These are phyloP conservation scores for Diaporthe ilicicola DNA, from an alignment of 2,329 filamentous ascomycete genomes.

Conservation along the genomic window DNA sequence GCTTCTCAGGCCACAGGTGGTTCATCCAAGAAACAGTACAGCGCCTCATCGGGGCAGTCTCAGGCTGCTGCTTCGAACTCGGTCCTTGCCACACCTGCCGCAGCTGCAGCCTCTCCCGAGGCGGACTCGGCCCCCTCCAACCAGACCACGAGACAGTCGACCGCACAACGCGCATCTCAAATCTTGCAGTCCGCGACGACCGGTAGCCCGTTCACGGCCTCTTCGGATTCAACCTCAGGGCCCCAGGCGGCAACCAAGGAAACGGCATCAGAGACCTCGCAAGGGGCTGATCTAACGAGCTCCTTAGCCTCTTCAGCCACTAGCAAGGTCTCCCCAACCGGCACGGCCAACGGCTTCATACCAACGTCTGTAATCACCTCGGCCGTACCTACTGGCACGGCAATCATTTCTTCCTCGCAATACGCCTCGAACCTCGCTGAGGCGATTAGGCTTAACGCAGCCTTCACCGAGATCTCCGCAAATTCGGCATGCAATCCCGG, in stretches of 20 bases:
- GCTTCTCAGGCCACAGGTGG: constrained; percentile 4
- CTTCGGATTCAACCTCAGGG: constrained; percentile 29
- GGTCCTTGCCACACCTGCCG: neutral
- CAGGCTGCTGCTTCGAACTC: neutral
- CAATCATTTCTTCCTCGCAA: constrained; percentile 50
- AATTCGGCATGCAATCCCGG: constrained; percentile 55
- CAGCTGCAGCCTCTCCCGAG: neutral
- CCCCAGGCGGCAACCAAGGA: neutral
- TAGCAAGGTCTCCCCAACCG: constrained; percentile 44
- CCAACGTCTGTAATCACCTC: constrained; percentile 50
- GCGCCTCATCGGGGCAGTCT: neutral
- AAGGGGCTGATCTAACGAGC: constrained; percentile 11
- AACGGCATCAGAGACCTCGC: neutral
- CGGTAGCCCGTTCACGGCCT: neutral
- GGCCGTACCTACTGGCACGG: constrained; percentile 44
- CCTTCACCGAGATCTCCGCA: constrained; percentile 54
- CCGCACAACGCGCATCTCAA: neutral
- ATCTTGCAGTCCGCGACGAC: neutral
- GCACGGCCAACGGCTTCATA: constrained; percentile 47
- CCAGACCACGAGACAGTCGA: neutral
- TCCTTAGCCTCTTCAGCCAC: neutral
- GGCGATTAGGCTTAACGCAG: constrained; percentile 55
- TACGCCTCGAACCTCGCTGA: constrained; percentile 56
- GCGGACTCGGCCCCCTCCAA: neutral
- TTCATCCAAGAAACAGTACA: neutral